Base-by-base conservation (phyloP, 2,329 filamentous ascomycete genomes). In the Phoma sp. region DNA sequence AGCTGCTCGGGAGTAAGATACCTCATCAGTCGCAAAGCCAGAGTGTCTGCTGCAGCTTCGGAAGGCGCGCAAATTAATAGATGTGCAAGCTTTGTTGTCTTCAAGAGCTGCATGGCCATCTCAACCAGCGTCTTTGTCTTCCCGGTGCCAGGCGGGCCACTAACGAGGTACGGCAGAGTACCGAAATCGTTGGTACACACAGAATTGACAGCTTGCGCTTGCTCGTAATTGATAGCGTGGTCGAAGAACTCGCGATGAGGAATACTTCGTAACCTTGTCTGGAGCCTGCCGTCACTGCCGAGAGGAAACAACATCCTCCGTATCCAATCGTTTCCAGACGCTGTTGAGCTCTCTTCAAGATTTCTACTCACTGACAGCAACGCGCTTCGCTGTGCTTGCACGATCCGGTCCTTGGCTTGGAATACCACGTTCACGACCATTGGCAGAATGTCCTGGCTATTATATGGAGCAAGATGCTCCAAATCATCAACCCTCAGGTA, bases 71-170 rank as follows among this genome's bases (percentile, higher is more conserved):
- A 79, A 6, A 80, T 65, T 4, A 80, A 62, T 24, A 79, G 69
- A 59, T 78, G 77, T 13, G 55, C 46, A 7, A 60, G 48, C 1
- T 55, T 23, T 1, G 62, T 61, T 3, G 58, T 60, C 2, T 69
- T 56, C 4, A 72, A 58, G 2, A 74, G 53, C 39, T 74, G 70
- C 54, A 77, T 59, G 8, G 78, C 74, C 46, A 71, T 71, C 61
- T 81, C 80, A 14, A 81, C 78, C 1, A 81, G 60, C 2, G 79
- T 81, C 54, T 81, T 81, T 7, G 80, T 82, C 61, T 82, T 82
- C 0, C 80, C 80, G 6, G 79, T 82, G n/a, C 80, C 80, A 9
- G 80, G 79, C 8, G 80, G 79, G 0, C 80, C 80, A 7, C 75
- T 77, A 14, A 82, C 78, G 8, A 81, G 68, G 57, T 77, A 82